A percentile compares a stretch with the other conserved stretches of the same genome.
These are phyloP conservation scores for Mycena capillaripes DNA, from an alignment of 768 basidiomycete species.

Conservation along the genomic window DNA sequence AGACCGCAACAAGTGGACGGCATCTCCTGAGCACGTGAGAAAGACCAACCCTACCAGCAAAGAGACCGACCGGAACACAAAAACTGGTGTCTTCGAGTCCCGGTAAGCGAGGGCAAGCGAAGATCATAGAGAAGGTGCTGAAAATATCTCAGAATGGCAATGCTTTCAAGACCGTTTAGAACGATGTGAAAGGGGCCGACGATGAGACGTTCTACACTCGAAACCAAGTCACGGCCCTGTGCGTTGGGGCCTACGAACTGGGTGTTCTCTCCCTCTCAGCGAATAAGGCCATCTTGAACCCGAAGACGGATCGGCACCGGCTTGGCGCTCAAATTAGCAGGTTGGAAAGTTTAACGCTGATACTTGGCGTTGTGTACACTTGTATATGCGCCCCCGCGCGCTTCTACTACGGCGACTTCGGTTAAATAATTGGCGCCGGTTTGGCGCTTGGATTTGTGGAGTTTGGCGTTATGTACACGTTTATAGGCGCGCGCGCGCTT, in stretches of 20 bases:
- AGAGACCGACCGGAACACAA: not conserved
- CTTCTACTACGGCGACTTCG: too few species aligned
- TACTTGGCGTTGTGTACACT: too few species aligned
- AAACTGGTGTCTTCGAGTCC: constrained; percentile 12
- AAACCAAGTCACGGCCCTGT: not conserved
- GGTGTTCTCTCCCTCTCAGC: constrained; percentile 6
- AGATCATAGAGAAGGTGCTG: not conserved
- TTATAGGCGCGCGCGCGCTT: too few species aligned
- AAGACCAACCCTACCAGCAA: not conserved
- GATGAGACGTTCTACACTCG: not conserved
- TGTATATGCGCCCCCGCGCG: too few species aligned
- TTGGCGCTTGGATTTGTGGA: too few species aligned
- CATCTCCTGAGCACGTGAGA: constrained; percentile 3
- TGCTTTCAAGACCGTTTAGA: constrained; percentile 15
- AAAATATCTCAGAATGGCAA: not conserved
- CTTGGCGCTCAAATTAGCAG: too few species aligned
- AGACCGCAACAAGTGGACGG: constrained; percentile 2
- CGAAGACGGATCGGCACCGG: too few species aligned
- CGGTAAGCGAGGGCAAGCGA: not conserved
- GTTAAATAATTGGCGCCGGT: too few species aligned
- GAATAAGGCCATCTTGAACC: too few species aligned
- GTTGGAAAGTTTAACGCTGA: too few species aligned
- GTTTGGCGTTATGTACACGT: too few species aligned
- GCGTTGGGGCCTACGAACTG: constrained; percentile 13
- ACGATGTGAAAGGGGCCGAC: not conserved